Conservation (phyloP, 73 alveolate species). For the Stentor roeselii region DNA sequence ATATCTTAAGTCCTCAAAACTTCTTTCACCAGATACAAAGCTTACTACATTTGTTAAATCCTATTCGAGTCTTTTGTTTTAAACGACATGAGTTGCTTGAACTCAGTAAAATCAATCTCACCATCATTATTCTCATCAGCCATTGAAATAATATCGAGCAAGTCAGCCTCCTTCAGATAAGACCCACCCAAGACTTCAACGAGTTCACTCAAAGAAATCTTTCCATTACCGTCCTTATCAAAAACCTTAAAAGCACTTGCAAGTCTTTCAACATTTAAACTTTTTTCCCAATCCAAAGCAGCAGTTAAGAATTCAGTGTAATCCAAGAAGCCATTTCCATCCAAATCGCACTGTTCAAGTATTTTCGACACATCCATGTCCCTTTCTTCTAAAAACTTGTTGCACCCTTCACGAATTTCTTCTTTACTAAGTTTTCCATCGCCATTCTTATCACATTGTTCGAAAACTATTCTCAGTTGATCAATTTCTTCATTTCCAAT, state of each 20-base stretch:
- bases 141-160: conserved; percentile 34
- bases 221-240: conserved; percentile 61
- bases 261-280: conserved; percentile 26
- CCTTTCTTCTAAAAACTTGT: neutral
- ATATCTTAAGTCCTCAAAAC: too few species aligned
- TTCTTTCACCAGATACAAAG: too few species aligned
- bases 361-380: conserved; percentile 44
- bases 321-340: conserved; percentile 51
- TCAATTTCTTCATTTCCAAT: conserved; percentile 43
- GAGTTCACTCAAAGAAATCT: conserved; percentile 38
- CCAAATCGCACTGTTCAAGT: conserved; percentile 39
- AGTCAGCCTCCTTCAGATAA: conserved; percentile 39
- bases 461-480: conserved; percentile 42
- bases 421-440: conserved; percentile 59
- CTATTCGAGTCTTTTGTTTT: neutral
- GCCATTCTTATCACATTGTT: conserved; percentile 36
- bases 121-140: conserved; percentile 59
- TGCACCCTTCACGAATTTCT: conserved; percentile 35
- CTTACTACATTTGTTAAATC: neutral
- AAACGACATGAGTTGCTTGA: conserved; percentile 6
- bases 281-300: conserved; percentile 42
- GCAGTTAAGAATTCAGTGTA: conserved; percentile 55
- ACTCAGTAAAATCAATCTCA: conserved; percentile 45
- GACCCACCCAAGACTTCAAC: conserved; percentile 42
- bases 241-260: conserved; percentile 40